These are phyloP conservation scores for Pseudogymnoascus destructans DNA, from an alignment of 2,329 filamentous ascomycete species.

Conservation along the genomic window DNA sequence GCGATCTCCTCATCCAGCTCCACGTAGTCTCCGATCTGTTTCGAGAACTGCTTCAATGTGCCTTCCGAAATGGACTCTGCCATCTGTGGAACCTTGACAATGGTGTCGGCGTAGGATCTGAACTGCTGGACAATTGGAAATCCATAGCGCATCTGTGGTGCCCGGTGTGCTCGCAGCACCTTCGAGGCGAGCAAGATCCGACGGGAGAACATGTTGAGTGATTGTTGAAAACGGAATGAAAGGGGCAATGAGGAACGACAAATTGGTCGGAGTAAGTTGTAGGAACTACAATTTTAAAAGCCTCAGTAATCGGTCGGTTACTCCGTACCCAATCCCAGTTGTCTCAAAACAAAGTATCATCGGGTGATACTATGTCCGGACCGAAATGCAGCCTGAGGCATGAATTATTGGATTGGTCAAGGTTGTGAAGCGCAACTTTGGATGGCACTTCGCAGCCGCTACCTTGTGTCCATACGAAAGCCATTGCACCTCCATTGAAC, in stretches of 20 bases:
- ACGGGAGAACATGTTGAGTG: slow-evolving; percentile 23
- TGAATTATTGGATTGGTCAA: neutral
- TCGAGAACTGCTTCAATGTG: slow-evolving; percentile 89
- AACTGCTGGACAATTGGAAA: slow-evolving; percentile 38
- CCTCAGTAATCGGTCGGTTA: slow-evolving; percentile 1
- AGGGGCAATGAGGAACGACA: neutral
- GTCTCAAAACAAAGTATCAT: slow-evolving; percentile 5
- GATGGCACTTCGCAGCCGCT: neutral
- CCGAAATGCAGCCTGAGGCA: neutral
- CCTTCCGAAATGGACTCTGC: slow-evolving; percentile 97
- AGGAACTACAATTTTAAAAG: slow-evolving; percentile 2
- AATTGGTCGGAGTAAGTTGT: slow-evolving; percentile 3
- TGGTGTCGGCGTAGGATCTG: slow-evolving; percentile 59
- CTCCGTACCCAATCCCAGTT: slow-evolving; percentile 2
- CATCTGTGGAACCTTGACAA: slow-evolving; percentile 95
- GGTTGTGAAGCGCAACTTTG: slow-evolving; percentile 1
- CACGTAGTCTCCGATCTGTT: slow-evolving; percentile 83
- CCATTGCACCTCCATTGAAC: slow-evolving; percentile 3
- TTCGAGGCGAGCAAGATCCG: slow-evolving; percentile 25
- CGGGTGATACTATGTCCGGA: neutral
- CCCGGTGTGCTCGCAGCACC: slow-evolving; percentile 21
- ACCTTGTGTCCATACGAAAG: neutral
- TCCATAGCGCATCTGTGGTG: slow-evolving; percentile 28
- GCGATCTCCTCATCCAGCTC: slow-evolving; percentile 96
- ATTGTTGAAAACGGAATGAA: slow-evolving; percentile 2